A percentile compares a stretch with the other conserved stretches of the same genome.
Evolutionary conservation across 2,329 filamentous ascomycete species (phyloP).

Genomic region (Ascochyta lentis): DNA sequence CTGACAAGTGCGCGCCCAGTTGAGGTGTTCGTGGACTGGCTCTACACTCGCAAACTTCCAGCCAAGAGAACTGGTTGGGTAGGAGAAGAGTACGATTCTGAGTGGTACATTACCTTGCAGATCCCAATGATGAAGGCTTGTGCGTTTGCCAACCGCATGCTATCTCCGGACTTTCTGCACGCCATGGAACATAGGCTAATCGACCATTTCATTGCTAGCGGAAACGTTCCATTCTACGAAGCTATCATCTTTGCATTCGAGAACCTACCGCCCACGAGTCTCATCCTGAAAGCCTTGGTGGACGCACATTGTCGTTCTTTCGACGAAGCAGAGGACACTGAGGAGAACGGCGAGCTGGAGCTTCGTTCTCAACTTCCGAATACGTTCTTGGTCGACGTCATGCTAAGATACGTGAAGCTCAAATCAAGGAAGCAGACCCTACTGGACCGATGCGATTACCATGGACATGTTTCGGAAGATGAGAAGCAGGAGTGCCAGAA

Average conservation of each 20-base stretch:
- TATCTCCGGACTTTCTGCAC: no score
- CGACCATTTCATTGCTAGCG: no score
- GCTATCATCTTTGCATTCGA: slow-evolving; percentile 15
- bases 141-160: no score
- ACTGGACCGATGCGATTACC: slow-evolving; percentile 15
- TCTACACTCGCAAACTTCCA: no score
- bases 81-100: no score
- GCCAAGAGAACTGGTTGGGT: no score
- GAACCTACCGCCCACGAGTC: slow-evolving; percentile 9
- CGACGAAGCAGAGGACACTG: neutral
- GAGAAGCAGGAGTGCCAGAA: neutral
- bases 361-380: neutral
- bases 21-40: no score
- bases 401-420: slow-evolving; percentile 6
- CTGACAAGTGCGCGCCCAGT: no score
- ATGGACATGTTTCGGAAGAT: slow-evolving; percentile 1
- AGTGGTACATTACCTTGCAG: no score
- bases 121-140: no score
- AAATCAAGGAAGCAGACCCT: neutral
- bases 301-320: slow-evolving; percentile 6
- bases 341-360: neutral
- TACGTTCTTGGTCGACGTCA: slow-evolving; percentile 8
- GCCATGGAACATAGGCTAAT: no score
- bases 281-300: slow-evolving; percentile 15
- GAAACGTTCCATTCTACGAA: neutral